Evolutionary conservation across 1,139 yeast species (phyloP).

Genomic region (Blastobotrys raffinosifermentans): DNA sequence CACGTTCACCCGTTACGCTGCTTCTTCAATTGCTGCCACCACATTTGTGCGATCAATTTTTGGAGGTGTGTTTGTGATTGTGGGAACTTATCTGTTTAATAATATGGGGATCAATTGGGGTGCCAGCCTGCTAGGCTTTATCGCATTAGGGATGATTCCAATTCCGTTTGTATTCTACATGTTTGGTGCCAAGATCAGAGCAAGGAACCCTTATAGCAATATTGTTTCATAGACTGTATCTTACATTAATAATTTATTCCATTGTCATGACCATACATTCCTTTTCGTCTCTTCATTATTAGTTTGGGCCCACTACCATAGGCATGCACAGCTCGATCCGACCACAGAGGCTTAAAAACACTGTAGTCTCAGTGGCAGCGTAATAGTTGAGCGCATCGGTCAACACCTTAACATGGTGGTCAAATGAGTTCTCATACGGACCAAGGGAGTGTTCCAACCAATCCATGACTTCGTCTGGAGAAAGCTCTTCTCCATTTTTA

Average conservation of each 20-base stretch:
- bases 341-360: constrained; percentile 48
- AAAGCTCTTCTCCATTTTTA: constrained; percentile 37
- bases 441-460: constrained; percentile 44
- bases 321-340: constrained; percentile 39
- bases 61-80: constrained; percentile 75
- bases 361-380: constrained; percentile 62
- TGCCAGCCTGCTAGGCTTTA: constrained; percentile 48
- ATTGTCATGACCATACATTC: too few species aligned
- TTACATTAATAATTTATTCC: too few species aligned
- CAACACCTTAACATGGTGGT: constrained; percentile 48
- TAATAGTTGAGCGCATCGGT: constrained; percentile 49
- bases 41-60: constrained; percentile 60
- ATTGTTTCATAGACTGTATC: constrained; percentile 15
- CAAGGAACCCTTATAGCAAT: constrained; percentile 43
- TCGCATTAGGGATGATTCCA: constrained; percentile 53
- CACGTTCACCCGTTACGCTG: constrained; percentile 58
- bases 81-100: constrained; percentile 53
- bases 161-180: constrained; percentile 58
- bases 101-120: constrained; percentile 62
- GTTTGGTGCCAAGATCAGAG: constrained; percentile 53
- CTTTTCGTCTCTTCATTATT: too few species aligned
- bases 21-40: constrained; percentile 78
- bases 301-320: too few species aligned
- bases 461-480: constrained; percentile 22
- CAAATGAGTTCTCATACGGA: constrained; percentile 51